Evolutionary conservation across 352 stramenopile genomes (phyloP).

Genomic region (Aphanomyces invadans): DNA sequence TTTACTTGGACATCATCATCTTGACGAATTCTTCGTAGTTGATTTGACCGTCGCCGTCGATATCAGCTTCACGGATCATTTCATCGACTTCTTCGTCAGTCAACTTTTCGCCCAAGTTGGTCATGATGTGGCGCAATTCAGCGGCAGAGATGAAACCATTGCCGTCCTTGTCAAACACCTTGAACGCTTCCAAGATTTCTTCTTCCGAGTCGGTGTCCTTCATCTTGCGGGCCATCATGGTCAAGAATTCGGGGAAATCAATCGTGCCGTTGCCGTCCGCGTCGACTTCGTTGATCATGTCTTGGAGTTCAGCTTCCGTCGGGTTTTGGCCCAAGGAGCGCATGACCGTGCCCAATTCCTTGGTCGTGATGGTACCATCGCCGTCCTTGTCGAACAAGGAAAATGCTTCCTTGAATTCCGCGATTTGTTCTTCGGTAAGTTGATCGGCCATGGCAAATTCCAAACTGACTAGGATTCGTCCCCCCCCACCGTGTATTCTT

Average conservation of each 20-base stretch:
- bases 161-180: slow-evolving; percentile 98
- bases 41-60: slow-evolving; percentile 98
- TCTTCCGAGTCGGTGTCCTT: slow-evolving; percentile 98
- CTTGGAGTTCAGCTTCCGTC: slow-evolving; percentile 95
- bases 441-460: slow-evolving; percentile 81
- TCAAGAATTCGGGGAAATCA: slow-evolving; percentile 99
- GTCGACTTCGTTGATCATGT: slow-evolving; percentile 99
- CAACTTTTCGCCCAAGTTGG: slow-evolving; percentile 98
- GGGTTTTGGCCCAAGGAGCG: slow-evolving; percentile 97
- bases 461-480: slow-evolving; percentile 28
- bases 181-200: slow-evolving; percentile 98
- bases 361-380: slow-evolving; percentile 98
- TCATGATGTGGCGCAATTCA: slow-evolving; percentile 98
- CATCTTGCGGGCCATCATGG: slow-evolving; percentile 99
- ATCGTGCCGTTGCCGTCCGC: slow-evolving; percentile 99
- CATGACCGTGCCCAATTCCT: slow-evolving; percentile 98
- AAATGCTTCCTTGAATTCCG: slow-evolving; percentile 99
- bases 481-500: neutral
- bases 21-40: slow-evolving; percentile 99
- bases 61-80: slow-evolving; percentile 98
- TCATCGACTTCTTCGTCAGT: slow-evolving; percentile 98
- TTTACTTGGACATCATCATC: slow-evolving; percentile 99
- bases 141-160: slow-evolving; percentile 98
- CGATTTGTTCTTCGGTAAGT: slow-evolving; percentile 94
- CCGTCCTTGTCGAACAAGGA: slow-evolving; percentile 99